Base-by-base conservation (phyloP, 2,329 filamentous ascomycete species). In the Fusarium sp. region DNA sequence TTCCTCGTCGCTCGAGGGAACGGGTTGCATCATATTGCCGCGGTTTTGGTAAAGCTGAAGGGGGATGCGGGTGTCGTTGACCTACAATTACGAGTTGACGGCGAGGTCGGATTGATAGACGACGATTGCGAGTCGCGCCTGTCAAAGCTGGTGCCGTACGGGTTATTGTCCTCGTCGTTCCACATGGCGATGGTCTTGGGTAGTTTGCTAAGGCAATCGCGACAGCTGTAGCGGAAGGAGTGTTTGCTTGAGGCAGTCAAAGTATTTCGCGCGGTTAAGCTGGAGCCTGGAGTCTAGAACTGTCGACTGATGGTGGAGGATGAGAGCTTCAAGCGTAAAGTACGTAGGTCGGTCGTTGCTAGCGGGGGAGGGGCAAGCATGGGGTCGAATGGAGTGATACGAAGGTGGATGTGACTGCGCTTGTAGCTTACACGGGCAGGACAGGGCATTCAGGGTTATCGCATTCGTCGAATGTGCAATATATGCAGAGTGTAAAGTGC, bases 151-250 rank as follows among this genome's bases (percentile, higher is more conserved):
- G 85, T 88, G 69, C 94, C 94, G 77, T 98, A 97, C 7, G 95
- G 95, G 79, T 98, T 98, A 82, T 98, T 98, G 77, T 98, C 78
- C 82, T 98, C 95, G 84, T 98, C 94, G 86, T 97, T 96, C 95
- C 95, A 98, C 95, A 98, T 98, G 54, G 44, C 74, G 74, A 50
- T 58, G 45, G 49, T 55, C 39, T 13, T 30, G 28, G 28, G 28
- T 56, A 55, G n/a, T 47, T 35, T 48, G 35, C 59, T 56, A 35
- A 53, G 40, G 61, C 58, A 63, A 70, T 62, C 28, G 56, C 39
- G 55, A 57, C 43, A 41, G 47, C 24, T 45, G 39, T 24, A 70
- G 51, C 47, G 39, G 37, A 51, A 51, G 41, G 32, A 41, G 37
- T 55, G 47, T 37, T 58, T 56, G 35, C 35, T 17, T 44, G 33